Conservation (phyloP, 495 filamentous ascomycete genomes). For the Melanomma pulvis-pyrius region DNA sequence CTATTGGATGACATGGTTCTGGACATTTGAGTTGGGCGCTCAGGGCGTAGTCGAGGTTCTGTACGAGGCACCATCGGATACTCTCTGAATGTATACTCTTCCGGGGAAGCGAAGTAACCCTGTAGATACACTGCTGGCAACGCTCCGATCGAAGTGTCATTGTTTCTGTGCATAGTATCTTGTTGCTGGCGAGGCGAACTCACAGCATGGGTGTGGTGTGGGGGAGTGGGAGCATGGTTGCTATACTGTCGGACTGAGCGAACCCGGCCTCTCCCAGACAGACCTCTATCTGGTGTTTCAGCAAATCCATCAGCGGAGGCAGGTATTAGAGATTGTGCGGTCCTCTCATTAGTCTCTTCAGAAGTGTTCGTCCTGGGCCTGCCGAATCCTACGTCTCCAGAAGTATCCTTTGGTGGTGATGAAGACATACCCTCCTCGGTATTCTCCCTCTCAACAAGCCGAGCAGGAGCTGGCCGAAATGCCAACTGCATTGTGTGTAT, state of each 20-base stretch:
- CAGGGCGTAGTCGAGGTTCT: slow-evolving; percentile 11
- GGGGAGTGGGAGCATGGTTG: slow-evolving; percentile 14
- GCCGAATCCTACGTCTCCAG: slow-evolving; percentile 18
- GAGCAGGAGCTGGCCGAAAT: slow-evolving; percentile 20
- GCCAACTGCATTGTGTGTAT: slow-evolving; percentile 5
- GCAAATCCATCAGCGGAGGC: slow-evolving; percentile 14
- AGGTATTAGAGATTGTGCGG: neutral
- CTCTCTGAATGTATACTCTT: slow-evolving; percentile 16
- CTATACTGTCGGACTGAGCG: slow-evolving; percentile 9
- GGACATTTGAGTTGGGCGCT: neutral
- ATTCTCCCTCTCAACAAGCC: slow-evolving; percentile 3
- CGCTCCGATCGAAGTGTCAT: neutral
- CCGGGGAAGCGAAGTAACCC: slow-evolving; percentile 8
- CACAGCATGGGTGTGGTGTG: slow-evolving; percentile 11
- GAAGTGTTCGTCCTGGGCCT: slow-evolving; percentile 16
- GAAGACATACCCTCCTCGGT: slow-evolving; percentile 9
- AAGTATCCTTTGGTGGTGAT: slow-evolving; percentile 23
- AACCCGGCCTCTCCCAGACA: neutral
- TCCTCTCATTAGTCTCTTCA: slow-evolving; percentile 9
- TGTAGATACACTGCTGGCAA: slow-evolving; percentile 7
- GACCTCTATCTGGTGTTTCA: neutral
- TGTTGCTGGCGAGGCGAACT: slow-evolving; percentile 4
- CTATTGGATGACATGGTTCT: slow-evolving; percentile 15
- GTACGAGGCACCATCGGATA: slow-evolving; percentile 10
- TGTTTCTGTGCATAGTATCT: neutral